Conservation (phyloP, 441 rosid species). For the Viola pubescens region DNA sequence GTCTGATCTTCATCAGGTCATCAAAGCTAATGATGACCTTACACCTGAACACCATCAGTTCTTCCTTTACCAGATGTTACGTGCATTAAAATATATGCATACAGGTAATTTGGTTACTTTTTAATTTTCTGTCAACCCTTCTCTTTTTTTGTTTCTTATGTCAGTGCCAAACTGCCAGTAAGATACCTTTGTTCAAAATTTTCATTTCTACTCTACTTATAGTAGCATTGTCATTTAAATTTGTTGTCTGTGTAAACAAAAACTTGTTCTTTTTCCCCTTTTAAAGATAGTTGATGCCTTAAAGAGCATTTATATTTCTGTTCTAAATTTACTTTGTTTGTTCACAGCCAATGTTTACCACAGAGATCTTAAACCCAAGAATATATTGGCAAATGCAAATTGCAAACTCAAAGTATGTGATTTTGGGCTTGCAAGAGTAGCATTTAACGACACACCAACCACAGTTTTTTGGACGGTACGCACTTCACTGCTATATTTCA, state of each 20-base stretch:
- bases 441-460: constrained; percentile 89
- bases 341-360: constrained; percentile 91
- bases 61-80: constrained; percentile 93
- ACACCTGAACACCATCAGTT: constrained; percentile 92
- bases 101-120: constrained; percentile 35
- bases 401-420: constrained; percentile 98
- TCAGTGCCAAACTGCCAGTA: too few relatives aligned
- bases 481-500: constrained; percentile 5
- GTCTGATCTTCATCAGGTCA: constrained; percentile 97
- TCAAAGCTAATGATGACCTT: constrained; percentile 95
- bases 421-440: constrained; percentile 92
- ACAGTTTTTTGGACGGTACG: constrained; percentile 94
- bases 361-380: constrained; percentile 98
- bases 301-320: constrained; percentile 4
- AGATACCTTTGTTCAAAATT: not conserved
- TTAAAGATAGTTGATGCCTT: not conserved
- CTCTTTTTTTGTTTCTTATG: not conserved
- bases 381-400: constrained; percentile 94
- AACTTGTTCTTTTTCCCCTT: not conserved
- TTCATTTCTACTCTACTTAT: not conserved
- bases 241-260: not conserved
- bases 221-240: not conserved
- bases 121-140: not conserved
- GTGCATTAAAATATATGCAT: constrained; percentile 85
- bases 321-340: constrained; percentile 21